Conservation (phyloP, 495 filamentous ascomycete genomes). For the Clavariopsis aquatica region DNA sequence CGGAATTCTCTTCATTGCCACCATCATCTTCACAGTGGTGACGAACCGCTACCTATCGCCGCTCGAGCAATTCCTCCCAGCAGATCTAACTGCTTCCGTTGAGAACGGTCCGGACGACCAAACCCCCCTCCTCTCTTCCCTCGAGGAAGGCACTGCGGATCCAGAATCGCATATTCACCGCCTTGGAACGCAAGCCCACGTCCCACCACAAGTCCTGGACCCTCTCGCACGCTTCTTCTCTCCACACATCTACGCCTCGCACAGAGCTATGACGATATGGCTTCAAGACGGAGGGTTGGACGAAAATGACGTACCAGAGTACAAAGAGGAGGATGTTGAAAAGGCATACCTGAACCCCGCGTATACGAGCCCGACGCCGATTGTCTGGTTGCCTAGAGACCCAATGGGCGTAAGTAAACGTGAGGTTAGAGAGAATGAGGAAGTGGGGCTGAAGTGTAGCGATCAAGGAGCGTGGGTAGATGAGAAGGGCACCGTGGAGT, state of each 20-base stretch:
- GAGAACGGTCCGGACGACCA: constrained; percentile 32
- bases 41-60: constrained; percentile 41
- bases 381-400: constrained; percentile 86
- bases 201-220: constrained; percentile 38
- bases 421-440: constrained; percentile 70
- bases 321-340: constrained; percentile 28
- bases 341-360: constrained; percentile 80
- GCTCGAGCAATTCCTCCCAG: constrained; percentile 42
- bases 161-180: constrained; percentile 30
- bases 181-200: constrained; percentile 28
- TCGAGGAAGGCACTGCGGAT: constrained; percentile 31
- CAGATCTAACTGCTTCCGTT: constrained; percentile 37
- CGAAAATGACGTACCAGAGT: constrained; percentile 34
- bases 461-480: constrained; percentile 81
- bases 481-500: constrained; percentile 75
- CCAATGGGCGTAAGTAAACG: constrained; percentile 71
- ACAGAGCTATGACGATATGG: constrained; percentile 35
- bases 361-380: constrained; percentile 61
- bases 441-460: constrained; percentile 70
- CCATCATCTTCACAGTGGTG: constrained; percentile 40
- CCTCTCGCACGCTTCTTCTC: constrained; percentile 37
- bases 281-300: constrained; percentile 32
- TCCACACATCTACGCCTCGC: constrained; percentile 38
- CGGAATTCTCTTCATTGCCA: constrained; percentile 41
- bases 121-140: constrained; percentile 33